These are phyloP conservation scores for Gyrodon lividus DNA, from an alignment of 768 basidiomycete species.

Conservation along the genomic window DNA sequence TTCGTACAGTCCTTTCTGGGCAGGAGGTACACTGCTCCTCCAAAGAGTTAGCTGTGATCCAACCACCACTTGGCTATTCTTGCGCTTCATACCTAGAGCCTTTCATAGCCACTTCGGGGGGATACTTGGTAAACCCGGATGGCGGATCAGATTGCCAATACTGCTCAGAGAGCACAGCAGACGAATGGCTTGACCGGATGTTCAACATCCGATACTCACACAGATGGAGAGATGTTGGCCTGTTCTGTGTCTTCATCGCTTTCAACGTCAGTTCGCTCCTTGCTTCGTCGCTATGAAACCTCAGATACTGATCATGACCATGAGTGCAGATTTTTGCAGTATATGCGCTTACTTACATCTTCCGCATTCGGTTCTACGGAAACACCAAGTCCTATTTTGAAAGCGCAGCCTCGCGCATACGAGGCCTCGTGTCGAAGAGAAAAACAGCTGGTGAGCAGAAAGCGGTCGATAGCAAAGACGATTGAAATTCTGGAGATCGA, in stretches of 20 bases:
- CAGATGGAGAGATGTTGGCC: conserved; percentile 47
- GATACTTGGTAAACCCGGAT: conserved; percentile 45
- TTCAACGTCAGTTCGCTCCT: conserved; percentile 41
- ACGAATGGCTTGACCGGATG: conserved; percentile 40
- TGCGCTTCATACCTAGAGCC: conserved; percentile 46
- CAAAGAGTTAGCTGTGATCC: conserved; percentile 59
- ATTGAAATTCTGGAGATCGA: too few species aligned
- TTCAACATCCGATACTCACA: conserved; percentile 64
- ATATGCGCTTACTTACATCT: conserved; percentile 56
- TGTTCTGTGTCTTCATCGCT: conserved; percentile 41
- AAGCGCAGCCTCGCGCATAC: background rate
- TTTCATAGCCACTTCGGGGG: conserved; percentile 43
- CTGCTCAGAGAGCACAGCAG: conserved; percentile 59
- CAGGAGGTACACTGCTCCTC: conserved; percentile 53
- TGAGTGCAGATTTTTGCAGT: conserved; percentile 40
- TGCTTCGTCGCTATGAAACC: background rate
- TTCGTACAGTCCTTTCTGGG: conserved; percentile 47
- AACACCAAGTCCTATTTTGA: conserved; percentile 1
- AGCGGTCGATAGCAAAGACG: background rate
- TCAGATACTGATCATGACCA: background rate
- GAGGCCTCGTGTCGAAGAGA: background rate
- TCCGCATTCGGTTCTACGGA: conserved; percentile 42
- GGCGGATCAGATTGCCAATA: conserved; percentile 43
- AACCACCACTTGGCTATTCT: conserved; percentile 43
- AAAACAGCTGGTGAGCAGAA: background rate